Conservation (phyloP, 129 eudicot genomes). For the Lactuca sativa region DNA sequence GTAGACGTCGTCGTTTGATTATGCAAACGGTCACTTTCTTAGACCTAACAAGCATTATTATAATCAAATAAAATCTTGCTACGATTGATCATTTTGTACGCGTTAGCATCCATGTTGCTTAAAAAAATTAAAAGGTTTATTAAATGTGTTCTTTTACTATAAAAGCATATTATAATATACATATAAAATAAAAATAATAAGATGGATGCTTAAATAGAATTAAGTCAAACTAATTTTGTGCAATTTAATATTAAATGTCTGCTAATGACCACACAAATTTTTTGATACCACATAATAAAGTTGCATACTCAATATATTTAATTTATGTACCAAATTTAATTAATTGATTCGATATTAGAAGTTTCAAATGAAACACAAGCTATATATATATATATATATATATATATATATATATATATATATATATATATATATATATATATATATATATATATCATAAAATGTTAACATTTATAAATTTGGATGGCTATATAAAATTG, state of each 20-base stretch:
- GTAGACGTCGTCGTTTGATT: conserved; percentile 15
- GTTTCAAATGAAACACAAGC: background rate
- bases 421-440: no score
- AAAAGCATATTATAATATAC: background rate
- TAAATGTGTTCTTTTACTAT: conserved; percentile 1
- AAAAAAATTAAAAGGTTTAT: background rate
- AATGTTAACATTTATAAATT: no score
- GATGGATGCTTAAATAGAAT: background rate
- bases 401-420: no score
- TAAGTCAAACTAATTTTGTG: background rate
- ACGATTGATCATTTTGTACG: conserved; percentile 14
- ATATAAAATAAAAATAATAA: background rate
- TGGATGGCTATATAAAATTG: no score
- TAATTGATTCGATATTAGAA: background rate
- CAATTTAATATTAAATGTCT: background rate
- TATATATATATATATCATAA: no score
- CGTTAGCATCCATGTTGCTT: conserved; percentile 12
- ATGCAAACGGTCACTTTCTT: conserved; percentile 14
- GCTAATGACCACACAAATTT: conserved; percentile 1
- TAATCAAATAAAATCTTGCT: conserved; percentile 6
- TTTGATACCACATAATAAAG: background rate
- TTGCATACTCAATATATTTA: background rate
- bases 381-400: no score
- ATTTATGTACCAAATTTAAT: background rate
- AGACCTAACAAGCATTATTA: conserved; percentile 25